These are phyloP conservation scores for Mortierella sp. DNA, from an alignment of 371 early-diverging fungal species.

Conservation along the genomic window DNA sequence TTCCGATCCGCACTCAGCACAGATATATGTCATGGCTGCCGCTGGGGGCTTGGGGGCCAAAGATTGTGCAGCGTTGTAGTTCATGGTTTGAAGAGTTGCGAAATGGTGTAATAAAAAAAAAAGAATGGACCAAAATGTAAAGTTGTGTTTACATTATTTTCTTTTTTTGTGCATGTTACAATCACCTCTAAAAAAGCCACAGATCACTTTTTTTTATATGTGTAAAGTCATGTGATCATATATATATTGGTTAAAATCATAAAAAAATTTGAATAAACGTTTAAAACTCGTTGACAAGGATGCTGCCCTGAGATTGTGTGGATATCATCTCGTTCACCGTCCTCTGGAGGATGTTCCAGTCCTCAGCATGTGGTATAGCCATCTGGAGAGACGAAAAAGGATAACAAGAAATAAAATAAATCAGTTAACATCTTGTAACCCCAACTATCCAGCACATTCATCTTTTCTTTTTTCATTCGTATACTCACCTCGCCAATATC, in stretches of 20 bases:
- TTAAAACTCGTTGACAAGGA: slow-evolving; percentile 30
- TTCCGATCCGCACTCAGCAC: slow-evolving; percentile 88
- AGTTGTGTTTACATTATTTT: neutral
- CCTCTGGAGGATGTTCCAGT: slow-evolving; percentile 77
- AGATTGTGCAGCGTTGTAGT: slow-evolving; percentile 47
- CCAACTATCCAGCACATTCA: neutral
- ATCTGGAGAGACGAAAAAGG: slow-evolving; percentile 59
- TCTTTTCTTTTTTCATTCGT: neutral
- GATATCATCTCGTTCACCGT: slow-evolving; percentile 76
- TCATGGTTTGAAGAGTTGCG: slow-evolving; percentile 18
- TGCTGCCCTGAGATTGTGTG: slow-evolving; percentile 58
- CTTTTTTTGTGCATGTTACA: neutral
- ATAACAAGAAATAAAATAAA: neutral
- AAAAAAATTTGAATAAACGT: neutral
- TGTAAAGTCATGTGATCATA: neutral
- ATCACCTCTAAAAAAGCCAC: slow-evolving; percentile 16
- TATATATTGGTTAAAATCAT: neutral
- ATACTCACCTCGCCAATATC: slow-evolving; percentile 88
- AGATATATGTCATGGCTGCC: slow-evolving; percentile 71
- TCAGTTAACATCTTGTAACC: neutral
- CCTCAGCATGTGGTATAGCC: slow-evolving; percentile 72
- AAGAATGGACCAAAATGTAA: neutral
- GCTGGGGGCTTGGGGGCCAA: slow-evolving; percentile 62
- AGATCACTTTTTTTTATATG: slow-evolving; percentile 9
- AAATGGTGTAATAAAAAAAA: neutral